Percentiles rank a stretch among this genome's conserved stretches.
Conservation (phyloP, 768 basidiomycete genomes). For the Tephrocybe rancida region DNA sequence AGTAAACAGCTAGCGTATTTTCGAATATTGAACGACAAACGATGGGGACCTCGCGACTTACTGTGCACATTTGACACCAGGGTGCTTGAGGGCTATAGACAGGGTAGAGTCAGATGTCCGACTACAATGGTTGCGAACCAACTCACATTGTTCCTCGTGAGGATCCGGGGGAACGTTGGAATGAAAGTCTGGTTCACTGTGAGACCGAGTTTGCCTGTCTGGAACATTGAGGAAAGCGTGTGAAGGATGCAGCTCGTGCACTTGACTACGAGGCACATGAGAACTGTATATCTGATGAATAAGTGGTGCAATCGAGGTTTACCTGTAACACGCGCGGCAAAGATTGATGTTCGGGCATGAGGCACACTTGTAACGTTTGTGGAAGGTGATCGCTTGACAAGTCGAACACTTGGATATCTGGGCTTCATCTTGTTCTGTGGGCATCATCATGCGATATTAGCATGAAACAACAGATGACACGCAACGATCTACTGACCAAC, state of each 20-base stretch:
- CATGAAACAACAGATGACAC: neutral
- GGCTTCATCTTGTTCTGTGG: conserved; percentile 67
- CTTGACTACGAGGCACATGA: conserved; percentile 53
- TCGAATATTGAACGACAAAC: neutral
- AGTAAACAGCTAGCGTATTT: conserved; percentile 67
- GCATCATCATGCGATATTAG: conserved; percentile 1
- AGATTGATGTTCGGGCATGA: conserved; percentile 80
- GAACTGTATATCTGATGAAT: neutral
- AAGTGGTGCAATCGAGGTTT: too few species aligned
- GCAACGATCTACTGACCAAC: conserved; percentile 60
- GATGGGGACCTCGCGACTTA: conserved; percentile 39
- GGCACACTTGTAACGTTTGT: conserved; percentile 82
- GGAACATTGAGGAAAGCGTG: conserved; percentile 85
- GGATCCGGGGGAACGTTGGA: conserved; percentile 36
- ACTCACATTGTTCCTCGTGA: conserved; percentile 65
- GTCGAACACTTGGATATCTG: conserved; percentile 73
- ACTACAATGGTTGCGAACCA: neutral
- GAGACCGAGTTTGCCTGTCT: conserved; percentile 50
- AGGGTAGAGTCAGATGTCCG: neutral
- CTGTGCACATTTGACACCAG: conserved; percentile 86
- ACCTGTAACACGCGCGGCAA: conserved; percentile 87
- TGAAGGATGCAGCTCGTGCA: conserved; percentile 88
- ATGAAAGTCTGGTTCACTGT: conserved; percentile 41
- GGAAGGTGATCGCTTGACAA: conserved; percentile 64
- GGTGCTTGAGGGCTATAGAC: conserved; percentile 72